These are phyloP conservation scores for Coffea humblotiana DNA, from an alignment of 305 asterid species.

Conservation along the genomic window DNA sequence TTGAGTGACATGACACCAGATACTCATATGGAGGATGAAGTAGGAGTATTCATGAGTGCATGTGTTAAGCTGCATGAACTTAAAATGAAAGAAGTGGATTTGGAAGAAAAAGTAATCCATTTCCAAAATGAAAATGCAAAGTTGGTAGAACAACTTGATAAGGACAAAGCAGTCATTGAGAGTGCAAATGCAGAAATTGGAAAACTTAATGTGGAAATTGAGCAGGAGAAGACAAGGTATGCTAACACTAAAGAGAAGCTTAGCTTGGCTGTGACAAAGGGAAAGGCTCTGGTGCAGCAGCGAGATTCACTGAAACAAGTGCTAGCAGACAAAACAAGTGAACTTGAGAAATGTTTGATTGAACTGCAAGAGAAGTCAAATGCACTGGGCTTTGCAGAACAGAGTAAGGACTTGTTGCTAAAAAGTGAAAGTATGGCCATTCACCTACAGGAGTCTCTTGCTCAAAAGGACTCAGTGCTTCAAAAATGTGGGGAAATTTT, in stretches of 20 bases:
- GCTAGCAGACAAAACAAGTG: constrained; percentile 73
- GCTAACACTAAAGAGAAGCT: constrained; percentile 95
- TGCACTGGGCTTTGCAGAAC: constrained; percentile 71
- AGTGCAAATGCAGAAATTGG: constrained; percentile 55
- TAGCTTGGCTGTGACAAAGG: constrained; percentile 96
- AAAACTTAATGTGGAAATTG: constrained; percentile 70
- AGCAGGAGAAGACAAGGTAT: constrained; percentile 71
- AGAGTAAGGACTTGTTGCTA: constrained; percentile 49
- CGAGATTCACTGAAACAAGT: constrained; percentile 84
- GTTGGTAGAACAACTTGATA: constrained; percentile 61
- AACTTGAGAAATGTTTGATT: constrained; percentile 53
- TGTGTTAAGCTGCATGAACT: constrained; percentile 55
- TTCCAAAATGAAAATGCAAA: constrained; percentile 59
- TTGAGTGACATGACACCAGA: constrained; percentile 56
- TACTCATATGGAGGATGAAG: constrained; percentile 47
- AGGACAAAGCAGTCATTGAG: constrained; percentile 53
- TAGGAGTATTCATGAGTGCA: constrained; percentile 47
- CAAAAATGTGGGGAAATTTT: constrained; percentile 69
- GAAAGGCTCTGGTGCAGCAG: constrained; percentile 95
- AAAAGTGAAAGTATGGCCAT: constrained; percentile 51
- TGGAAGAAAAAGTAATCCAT: constrained; percentile 49
- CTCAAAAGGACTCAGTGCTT: constrained; percentile 61
- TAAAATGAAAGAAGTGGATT: constrained; percentile 52
- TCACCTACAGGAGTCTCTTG: constrained; percentile 67
- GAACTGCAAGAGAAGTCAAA: constrained; percentile 75